phyloP scores from a whole-genome alignment of 2,329 filamentous ascomycete genomes.

The Phaeosphaeriaceae sp. region DNA sequence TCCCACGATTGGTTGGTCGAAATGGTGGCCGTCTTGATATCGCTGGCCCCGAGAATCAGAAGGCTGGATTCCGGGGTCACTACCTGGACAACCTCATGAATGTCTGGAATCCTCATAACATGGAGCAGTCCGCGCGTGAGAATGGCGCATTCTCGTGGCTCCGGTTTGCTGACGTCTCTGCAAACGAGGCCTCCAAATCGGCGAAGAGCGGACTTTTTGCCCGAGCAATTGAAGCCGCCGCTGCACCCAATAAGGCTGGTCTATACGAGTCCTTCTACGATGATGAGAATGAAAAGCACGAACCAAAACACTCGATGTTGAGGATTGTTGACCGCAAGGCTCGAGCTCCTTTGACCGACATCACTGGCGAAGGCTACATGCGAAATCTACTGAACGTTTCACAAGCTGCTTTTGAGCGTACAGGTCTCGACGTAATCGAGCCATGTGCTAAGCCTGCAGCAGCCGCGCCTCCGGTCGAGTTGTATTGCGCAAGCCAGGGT shows the following conservation, averaged over 20 bases:
- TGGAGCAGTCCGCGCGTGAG: conserved; percentile 67
- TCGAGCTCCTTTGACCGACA: conserved; percentile 70
- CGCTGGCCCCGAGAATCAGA: conserved; percentile 73
- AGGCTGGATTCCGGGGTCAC: conserved; percentile 80
- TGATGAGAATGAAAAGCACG: conserved; percentile 68
- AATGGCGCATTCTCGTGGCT: conserved; percentile 85
- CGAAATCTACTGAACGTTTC: conserved; percentile 81
- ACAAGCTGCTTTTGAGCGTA: conserved; percentile 67
- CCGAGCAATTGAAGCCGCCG: conserved; percentile 69
- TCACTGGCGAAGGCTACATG: conserved; percentile 76
- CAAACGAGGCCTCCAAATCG: conserved; percentile 73
- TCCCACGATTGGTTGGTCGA: conserved; percentile 84
- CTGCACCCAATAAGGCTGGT: conserved; percentile 64
- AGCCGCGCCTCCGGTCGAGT: conserved; percentile 83
- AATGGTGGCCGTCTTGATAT: conserved; percentile 78
- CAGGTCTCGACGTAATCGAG: conserved; percentile 80
- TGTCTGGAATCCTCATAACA: conserved; percentile 83
- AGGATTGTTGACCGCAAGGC: conserved; percentile 77
- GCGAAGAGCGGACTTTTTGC: conserved; percentile 76
- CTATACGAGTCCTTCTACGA: conserved; percentile 73
- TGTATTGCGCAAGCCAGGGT: conserved; percentile 75
- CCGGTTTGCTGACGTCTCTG: conserved; percentile 80
- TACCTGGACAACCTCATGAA: conserved; percentile 85
- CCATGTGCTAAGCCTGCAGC: conserved; percentile 79
- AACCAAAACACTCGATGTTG: conserved; percentile 79